phyloP scores from a whole-genome alignment of 1,284 basidiomycete species.

The Cryptococcus neoformans region DNA sequence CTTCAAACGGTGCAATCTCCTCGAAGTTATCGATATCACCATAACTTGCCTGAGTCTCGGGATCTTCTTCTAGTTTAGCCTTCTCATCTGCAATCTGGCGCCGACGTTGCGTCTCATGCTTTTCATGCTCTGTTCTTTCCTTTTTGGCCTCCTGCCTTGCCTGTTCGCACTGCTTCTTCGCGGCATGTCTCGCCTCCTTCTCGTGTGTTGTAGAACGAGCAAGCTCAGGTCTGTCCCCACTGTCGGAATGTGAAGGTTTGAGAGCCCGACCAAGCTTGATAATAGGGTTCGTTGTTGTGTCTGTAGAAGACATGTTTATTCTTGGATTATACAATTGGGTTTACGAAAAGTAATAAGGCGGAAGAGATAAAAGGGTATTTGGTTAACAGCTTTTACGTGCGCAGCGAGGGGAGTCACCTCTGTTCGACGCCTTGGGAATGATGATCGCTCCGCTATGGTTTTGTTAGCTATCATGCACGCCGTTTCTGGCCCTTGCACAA shows the following conservation, averaged over 20 bases:
- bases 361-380: no score
- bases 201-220: no score
- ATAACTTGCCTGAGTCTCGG: slow-evolving; percentile 15
- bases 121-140: slow-evolving; percentile 7
- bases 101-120: slow-evolving; percentile 5
- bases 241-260: slow-evolving; percentile 5
- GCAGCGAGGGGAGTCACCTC: no score
- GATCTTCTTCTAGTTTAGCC: slow-evolving; percentile 8
- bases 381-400: no score
- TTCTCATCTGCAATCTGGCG: slow-evolving; percentile 10
- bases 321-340: no score
- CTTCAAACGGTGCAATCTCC: slow-evolving; percentile 17
- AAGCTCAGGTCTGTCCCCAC: slow-evolving; percentile 4
- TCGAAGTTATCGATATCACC: slow-evolving; percentile 14
- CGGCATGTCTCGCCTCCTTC: no score
- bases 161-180: slow-evolving; percentile 6
- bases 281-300: not conserved
- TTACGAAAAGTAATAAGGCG: no score
- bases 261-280: slow-evolving; percentile 10
- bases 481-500: no score
- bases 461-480: no score
- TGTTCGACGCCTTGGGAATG: no score
- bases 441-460: no score
- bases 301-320: no score
- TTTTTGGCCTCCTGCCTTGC: slow-evolving; percentile 6